A percentile compares a stretch with the other conserved stretches of the same genome.
phyloP scores from a whole-genome alignment of 768 basidiomycete species.

The Termitomyces sp. region DNA sequence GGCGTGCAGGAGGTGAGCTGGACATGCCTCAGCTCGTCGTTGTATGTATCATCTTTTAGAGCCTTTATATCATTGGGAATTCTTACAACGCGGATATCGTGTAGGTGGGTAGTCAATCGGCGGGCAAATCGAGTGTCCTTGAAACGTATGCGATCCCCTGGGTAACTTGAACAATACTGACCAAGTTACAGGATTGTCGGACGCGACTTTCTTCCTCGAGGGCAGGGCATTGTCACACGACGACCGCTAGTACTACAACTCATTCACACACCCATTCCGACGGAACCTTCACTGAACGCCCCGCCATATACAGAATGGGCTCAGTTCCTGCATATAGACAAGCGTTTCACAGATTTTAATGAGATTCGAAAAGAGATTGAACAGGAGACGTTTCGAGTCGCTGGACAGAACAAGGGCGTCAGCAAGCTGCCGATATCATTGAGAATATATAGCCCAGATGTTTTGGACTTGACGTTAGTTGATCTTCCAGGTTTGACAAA shows the following conservation, averaged over 20 bases:
- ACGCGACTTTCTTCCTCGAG: constrained; percentile 82
- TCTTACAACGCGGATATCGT: neutral
- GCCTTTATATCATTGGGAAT: neutral
- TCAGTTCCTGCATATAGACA: constrained; percentile 96
- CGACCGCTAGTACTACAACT: constrained; percentile 94
- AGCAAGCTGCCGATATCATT: constrained; percentile 94
- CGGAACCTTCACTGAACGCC: constrained; percentile 37
- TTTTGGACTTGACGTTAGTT: constrained; percentile 92
- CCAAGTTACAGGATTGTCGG: constrained; percentile 74
- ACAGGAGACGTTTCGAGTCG: constrained; percentile 94
- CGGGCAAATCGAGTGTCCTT: constrained; percentile 93
- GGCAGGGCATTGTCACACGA: constrained; percentile 93
- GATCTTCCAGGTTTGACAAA: constrained; percentile 97
- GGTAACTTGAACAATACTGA: constrained; percentile 7
- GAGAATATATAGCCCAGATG: constrained; percentile 92
- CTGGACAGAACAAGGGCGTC: constrained; percentile 98
- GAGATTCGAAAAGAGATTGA: constrained; percentile 97
- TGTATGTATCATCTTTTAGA: constrained; percentile 39
- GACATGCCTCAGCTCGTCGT: constrained; percentile 92
- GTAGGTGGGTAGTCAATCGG: constrained; percentile 94
- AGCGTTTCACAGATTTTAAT: constrained; percentile 91
- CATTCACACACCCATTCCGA: constrained; percentile 77
- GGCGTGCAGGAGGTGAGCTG: constrained; percentile 68
- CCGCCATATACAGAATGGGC: constrained; percentile 79
- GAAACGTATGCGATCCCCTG: constrained; percentile 70